These are phyloP conservation scores for Colletotrichum cuscutae DNA, from an alignment of 2,329 filamentous ascomycete species.

Conservation along the genomic window DNA sequence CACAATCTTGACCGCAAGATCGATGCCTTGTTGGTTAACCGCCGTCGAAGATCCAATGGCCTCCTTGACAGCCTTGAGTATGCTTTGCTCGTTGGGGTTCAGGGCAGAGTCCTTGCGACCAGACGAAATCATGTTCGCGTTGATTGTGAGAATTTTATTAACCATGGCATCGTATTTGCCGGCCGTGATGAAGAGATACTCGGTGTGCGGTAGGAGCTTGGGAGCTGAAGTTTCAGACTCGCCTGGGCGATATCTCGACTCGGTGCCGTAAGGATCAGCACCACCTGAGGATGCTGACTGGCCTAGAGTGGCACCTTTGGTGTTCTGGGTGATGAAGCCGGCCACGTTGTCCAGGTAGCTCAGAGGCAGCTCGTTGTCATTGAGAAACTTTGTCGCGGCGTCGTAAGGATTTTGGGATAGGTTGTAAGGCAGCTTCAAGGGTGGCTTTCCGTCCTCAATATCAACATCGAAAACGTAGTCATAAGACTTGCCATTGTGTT, in stretches of 20 bases:
- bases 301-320: conserved; percentile 85
- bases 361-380: conserved; percentile 87
- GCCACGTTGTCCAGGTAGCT: conserved; percentile 91
- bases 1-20: conserved; percentile 76
- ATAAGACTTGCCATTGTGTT: conserved; percentile 86
- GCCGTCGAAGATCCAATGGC: conserved; percentile 70
- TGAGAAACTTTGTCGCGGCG: conserved; percentile 88
- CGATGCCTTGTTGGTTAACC: conserved; percentile 62
- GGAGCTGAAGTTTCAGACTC: conserved; percentile 74
- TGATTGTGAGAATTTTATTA: conserved; percentile 81
- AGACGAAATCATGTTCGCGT: conserved; percentile 75
- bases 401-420: conserved; percentile 93
- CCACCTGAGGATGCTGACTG: conserved; percentile 57
- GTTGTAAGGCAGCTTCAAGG: conserved; percentile 94
- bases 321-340: conserved; percentile 91
- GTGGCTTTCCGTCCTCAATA: conserved; percentile 92
- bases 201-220: conserved; percentile 79
- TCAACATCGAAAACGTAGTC: conserved; percentile 98
- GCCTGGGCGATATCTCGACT: conserved; percentile 81
- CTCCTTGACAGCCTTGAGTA: conserved; percentile 69
- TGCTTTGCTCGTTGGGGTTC: conserved; percentile 75
- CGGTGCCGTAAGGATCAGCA: conserved; percentile 81
- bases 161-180: conserved; percentile 79
- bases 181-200: conserved; percentile 80
- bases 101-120: conserved; percentile 80